Evolutionary conservation across 441 rosid species (phyloP).

Genomic region (Hypseocharis bilobata): DNA sequence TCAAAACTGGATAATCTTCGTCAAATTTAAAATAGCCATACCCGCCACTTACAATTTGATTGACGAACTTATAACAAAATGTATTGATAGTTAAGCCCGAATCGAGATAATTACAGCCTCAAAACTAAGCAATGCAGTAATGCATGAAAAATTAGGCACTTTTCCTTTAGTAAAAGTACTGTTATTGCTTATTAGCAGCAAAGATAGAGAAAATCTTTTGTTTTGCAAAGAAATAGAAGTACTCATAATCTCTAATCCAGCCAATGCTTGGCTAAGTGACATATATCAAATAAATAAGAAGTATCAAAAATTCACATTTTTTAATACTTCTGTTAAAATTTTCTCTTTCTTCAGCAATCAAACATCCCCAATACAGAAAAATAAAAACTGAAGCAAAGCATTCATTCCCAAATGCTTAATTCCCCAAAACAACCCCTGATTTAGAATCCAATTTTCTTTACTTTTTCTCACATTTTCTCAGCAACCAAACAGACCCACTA

Average conservation of each 20-base stretch:
- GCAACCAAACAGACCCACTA: conserved; percentile 17
- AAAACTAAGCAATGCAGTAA: neutral
- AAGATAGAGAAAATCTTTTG: no score
- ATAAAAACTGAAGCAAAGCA: no score
- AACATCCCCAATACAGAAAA: no score
- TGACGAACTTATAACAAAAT: neutral
- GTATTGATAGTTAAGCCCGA: neutral
- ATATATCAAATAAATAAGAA: neutral
- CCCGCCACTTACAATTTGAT: no score
- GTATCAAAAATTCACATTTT: neutral
- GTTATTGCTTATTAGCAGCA: neutral
- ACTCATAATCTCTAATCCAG: neutral
- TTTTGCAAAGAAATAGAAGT: no score
- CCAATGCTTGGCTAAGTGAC: neutral
- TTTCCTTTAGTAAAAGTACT: neutral
- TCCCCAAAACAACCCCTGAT: neutral
- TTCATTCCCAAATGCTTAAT: neutral
- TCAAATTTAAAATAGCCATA: no score
- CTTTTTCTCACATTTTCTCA: conserved; percentile 16
- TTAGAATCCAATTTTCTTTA: neutral
- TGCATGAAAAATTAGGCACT: neutral
- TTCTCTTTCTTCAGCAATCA: neutral
- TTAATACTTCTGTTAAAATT: neutral
- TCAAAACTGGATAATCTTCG: no score
- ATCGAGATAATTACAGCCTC: neutral